Conservation (phyloP, 306 rosid species). For the Lupinus albus region DNA sequence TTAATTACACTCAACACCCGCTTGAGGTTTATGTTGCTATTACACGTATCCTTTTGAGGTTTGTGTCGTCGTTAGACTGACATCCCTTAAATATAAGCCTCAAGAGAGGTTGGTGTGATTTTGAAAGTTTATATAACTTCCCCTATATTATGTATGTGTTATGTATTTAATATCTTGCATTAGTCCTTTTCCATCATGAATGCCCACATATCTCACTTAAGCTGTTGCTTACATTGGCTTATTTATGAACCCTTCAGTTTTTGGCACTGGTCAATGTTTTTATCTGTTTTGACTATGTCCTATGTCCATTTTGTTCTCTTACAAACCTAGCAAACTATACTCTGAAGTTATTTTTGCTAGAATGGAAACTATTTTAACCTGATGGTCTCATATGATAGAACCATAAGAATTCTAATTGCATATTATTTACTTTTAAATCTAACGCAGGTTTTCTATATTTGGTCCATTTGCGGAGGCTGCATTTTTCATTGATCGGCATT, state of each 20-base stretch:
- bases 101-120: neutral
- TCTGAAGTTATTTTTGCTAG: constrained; percentile 2
- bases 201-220: neutral
- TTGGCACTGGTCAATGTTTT: neutral
- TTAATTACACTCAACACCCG: too few relatives aligned
- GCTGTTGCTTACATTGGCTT: constrained; percentile 17
- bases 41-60: neutral
- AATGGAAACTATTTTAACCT: neutral
- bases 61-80: neutral
- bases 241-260: constrained; percentile 22
- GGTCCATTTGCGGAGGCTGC: constrained; percentile 35
- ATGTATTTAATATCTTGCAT: neutral
- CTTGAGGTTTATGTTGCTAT: neutral
- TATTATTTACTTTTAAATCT: neutral
- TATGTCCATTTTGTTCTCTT: constrained; percentile 4
- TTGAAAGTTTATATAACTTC: neutral
- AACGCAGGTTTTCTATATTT: constrained; percentile 39
- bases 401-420: constrained; percentile 19
- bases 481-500: constrained; percentile 25
- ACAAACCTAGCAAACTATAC: neutral
- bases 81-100: neutral
- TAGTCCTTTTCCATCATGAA: constrained; percentile 6
- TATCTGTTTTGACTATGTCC: neutral
- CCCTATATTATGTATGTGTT: neutral
- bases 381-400: constrained; percentile 14